Conservation (phyloP, 257 asterid species). For the Galeopsis tetrahit region DNA sequence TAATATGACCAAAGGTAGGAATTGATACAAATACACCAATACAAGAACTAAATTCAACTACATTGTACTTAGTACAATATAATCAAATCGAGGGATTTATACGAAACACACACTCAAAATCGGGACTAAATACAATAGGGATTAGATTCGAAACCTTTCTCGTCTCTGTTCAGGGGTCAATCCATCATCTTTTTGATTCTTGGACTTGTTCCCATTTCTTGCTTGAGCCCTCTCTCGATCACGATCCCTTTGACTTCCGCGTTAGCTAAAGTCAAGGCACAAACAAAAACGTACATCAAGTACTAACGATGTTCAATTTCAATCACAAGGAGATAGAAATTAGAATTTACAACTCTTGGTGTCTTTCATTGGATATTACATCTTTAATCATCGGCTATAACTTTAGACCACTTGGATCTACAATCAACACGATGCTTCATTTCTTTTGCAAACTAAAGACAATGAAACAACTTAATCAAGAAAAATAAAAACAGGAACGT, state of each 20-base stretch:
- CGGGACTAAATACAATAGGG: not conserved
- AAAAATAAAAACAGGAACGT: not conserved
- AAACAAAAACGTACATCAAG: slow-evolving; percentile 38
- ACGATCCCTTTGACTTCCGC: slow-evolving; percentile 83
- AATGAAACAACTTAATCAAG: not conserved
- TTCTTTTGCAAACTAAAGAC: not conserved
- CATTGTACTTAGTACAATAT: not conserved
- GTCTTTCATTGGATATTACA: not conserved
- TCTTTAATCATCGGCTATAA: not conserved
- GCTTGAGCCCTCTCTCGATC: slow-evolving; percentile 93
- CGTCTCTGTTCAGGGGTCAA: slow-evolving; percentile 88
- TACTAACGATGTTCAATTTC: slow-evolving; percentile 25
- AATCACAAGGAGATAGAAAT: not conserved
- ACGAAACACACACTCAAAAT: not conserved
- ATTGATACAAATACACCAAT: not conserved
- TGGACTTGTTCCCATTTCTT: slow-evolving; percentile 53
- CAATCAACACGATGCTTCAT: not conserved
- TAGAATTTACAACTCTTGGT: not conserved
- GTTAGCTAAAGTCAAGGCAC: slow-evolving; percentile 60
- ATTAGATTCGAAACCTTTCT: slow-evolving; percentile 49
- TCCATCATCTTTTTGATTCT: slow-evolving; percentile 58
- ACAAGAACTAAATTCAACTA: not conserved
- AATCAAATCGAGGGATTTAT: not conserved
- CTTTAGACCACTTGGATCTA: not conserved
- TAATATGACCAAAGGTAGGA: not conserved